Evolutionary conservation across 2,329 filamentous ascomycete genomes (phyloP).

Genomic region (Mycosphaerella arachidis): DNA sequence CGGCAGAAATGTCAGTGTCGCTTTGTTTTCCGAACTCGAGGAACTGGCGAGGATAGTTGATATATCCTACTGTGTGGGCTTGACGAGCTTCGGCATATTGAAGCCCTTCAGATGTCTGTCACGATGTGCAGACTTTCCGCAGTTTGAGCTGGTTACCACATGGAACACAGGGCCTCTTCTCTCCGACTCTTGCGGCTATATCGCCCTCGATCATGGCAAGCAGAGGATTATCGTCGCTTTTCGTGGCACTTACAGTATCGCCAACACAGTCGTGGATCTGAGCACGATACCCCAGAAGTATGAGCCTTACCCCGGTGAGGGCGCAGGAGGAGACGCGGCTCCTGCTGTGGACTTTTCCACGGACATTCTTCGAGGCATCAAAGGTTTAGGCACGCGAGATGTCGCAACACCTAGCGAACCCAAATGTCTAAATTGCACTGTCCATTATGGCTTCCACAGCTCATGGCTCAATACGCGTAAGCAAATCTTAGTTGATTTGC

Average conservation of each 20-base stretch:
- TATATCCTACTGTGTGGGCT: slow-evolving; percentile 89
- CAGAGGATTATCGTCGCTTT: slow-evolving; percentile 79
- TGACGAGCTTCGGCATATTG: slow-evolving; percentile 73
- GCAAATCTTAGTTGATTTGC: slow-evolving; percentile 64
- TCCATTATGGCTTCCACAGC: slow-evolving; percentile 82
- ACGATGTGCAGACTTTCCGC: slow-evolving; percentile 77
- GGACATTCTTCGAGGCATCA: slow-evolving; percentile 11
- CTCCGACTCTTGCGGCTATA: slow-evolving; percentile 88
- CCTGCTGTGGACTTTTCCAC: slow-evolving; percentile 10
- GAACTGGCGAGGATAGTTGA: slow-evolving; percentile 88
- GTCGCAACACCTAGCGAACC: slow-evolving; percentile 36
- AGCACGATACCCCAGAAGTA: slow-evolving; percentile 88
- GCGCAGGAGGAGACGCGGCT: slow-evolving; percentile 33
- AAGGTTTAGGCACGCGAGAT: slow-evolving; percentile 22
- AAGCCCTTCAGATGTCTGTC: slow-evolving; percentile 82
- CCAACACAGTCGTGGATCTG: slow-evolving; percentile 86
- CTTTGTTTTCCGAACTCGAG: slow-evolving; percentile 76
- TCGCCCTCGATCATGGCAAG: slow-evolving; percentile 72
- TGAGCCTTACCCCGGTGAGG: slow-evolving; percentile 68
- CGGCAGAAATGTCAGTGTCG: slow-evolving; percentile 49
- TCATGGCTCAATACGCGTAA: slow-evolving; percentile 76
- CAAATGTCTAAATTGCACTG: slow-evolving; percentile 79
- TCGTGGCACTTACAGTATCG: slow-evolving; percentile 87
- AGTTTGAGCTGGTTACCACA: slow-evolving; percentile 71
- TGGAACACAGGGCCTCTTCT: slow-evolving; percentile 88